These are phyloP conservation scores for Phytophthora pinifolia DNA, from an alignment of 352 stramenopile genomes.

Conservation along the genomic window DNA sequence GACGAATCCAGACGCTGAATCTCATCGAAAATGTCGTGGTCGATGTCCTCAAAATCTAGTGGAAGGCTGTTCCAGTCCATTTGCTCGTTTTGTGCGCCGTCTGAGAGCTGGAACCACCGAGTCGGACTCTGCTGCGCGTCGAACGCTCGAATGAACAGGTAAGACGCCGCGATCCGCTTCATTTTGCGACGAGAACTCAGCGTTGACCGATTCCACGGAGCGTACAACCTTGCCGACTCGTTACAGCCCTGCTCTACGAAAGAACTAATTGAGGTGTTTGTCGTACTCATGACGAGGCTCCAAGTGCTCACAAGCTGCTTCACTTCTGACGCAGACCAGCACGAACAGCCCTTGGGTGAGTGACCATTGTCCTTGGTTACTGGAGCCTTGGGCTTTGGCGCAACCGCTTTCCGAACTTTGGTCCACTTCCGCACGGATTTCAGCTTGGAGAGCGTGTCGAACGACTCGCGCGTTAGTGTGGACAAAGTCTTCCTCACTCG, in stretches of 20 bases:
- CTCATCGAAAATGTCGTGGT: slow-evolving; percentile 17
- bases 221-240: slow-evolving; percentile 12
- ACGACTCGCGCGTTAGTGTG: slow-evolving; percentile 13
- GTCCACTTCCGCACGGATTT: slow-evolving; percentile 16
- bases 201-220: slow-evolving; percentile 14
- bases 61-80: slow-evolving; percentile 20
- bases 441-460: slow-evolving; percentile 9
- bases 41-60: slow-evolving; percentile 31
- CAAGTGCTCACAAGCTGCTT: slow-evolving; percentile 16
- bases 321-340: slow-evolving; percentile 15
- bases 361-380: not conserved
- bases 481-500: not conserved
- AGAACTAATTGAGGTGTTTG: not conserved
- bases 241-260: slow-evolving; percentile 12
- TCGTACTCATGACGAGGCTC: slow-evolving; percentile 14
- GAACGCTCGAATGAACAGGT: slow-evolving; percentile 24
- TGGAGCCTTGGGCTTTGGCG: not conserved
- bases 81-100: slow-evolving; percentile 6
- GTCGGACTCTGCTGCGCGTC: slow-evolving; percentile 2
- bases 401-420: not conserved
- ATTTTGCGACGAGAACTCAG: slow-evolving; percentile 27
- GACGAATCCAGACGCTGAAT: slow-evolving; percentile 13
- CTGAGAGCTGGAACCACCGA: slow-evolving; percentile 22
- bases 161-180: slow-evolving; percentile 22
- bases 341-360: slow-evolving; percentile 5